phyloP scores from a whole-genome alignment of 768 basidiomycete species.

The Xerocomellus amylosporus region DNA sequence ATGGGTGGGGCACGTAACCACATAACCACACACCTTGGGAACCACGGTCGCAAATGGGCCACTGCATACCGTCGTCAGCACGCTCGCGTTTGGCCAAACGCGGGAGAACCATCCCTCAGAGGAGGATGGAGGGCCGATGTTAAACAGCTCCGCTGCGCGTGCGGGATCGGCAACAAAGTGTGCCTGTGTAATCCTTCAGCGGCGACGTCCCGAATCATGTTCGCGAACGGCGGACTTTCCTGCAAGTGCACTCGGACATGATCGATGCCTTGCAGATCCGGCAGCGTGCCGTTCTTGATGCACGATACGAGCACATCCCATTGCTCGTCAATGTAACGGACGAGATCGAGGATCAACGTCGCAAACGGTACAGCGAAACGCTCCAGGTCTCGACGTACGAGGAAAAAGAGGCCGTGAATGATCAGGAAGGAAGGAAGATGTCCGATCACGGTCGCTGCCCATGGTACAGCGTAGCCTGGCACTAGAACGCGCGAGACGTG shows the following conservation, averaged over 20 bases:
- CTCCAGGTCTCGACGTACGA: conserved; percentile 1
- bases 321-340: background rate
- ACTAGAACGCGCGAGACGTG: conserved; percentile 4
- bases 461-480: conserved; percentile 13
- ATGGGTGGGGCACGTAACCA: background rate
- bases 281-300: conserved; percentile 14
- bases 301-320: conserved; percentile 15
- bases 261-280: conserved; percentile 11
- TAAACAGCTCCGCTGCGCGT: conserved; percentile 19
- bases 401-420: conserved; percentile 22
- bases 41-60: conserved; percentile 9
- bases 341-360: background rate
- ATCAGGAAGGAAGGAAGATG: conserved; percentile 17
- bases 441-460: conserved; percentile 13
- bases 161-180: conserved; percentile 10
- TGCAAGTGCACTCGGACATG: conserved; percentile 15
- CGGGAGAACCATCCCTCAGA: conserved; percentile 15
- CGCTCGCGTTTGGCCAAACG: conserved; percentile 14
- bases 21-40: conserved; percentile 8
- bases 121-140: conserved; percentile 12
- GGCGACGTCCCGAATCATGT: too few species aligned
- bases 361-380: conserved; percentile 3
- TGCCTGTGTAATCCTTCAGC: background rate
- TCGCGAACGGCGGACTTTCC: background rate
- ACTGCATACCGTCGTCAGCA: conserved; percentile 5